These are phyloP conservation scores for Yamadazyma songkhlaensis DNA, from an alignment of 1,139 yeast species.

Conservation along the genomic window DNA sequence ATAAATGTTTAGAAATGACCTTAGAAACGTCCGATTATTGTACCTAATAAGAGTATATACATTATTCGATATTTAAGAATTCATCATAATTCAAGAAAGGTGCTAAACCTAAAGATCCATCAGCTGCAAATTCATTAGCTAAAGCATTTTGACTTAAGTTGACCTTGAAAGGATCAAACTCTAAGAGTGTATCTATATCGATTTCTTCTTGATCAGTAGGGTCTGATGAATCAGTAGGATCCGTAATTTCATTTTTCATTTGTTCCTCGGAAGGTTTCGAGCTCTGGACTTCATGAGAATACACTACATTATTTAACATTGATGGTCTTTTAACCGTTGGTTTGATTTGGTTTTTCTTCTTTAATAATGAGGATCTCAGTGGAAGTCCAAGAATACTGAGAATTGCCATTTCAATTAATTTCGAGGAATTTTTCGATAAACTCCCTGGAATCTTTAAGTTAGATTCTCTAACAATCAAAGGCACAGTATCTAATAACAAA, in stretches of 20 bases:
- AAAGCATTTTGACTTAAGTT: slow-evolving; percentile 34
- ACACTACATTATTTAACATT: not conserved
- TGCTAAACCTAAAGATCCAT: slow-evolving; percentile 64
- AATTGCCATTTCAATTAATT: slow-evolving; percentile 55
- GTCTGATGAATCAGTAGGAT: too few relatives aligned
- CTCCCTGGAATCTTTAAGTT: slow-evolving; percentile 57
- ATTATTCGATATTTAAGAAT: not conserved
- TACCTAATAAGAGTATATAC: not conserved
- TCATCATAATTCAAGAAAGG: slow-evolving; percentile 42
- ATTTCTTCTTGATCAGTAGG: slow-evolving; percentile 7
- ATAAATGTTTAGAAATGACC: too few relatives aligned
- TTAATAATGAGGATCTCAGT: slow-evolving; percentile 9
- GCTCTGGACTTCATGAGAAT: not conserved
- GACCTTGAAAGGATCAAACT: slow-evolving; percentile 43
- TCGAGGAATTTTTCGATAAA: slow-evolving; percentile 53
- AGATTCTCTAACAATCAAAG: slow-evolving; percentile 50
- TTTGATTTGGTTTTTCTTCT: slow-evolving; percentile 22
- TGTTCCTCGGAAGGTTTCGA: too few relatives aligned
- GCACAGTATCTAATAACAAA: slow-evolving; percentile 47
- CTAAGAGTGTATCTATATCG: slow-evolving; percentile 27
- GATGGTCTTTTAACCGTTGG: slow-evolving; percentile 19
- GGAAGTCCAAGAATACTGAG: slow-evolving; percentile 46
- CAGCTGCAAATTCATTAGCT: slow-evolving; percentile 61
- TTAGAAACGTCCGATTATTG: too few relatives aligned
- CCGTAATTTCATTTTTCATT: too few relatives aligned